Base-by-base conservation (phyloP, 371 early-diverging fungal species). In the Mortierella sp. region DNA sequence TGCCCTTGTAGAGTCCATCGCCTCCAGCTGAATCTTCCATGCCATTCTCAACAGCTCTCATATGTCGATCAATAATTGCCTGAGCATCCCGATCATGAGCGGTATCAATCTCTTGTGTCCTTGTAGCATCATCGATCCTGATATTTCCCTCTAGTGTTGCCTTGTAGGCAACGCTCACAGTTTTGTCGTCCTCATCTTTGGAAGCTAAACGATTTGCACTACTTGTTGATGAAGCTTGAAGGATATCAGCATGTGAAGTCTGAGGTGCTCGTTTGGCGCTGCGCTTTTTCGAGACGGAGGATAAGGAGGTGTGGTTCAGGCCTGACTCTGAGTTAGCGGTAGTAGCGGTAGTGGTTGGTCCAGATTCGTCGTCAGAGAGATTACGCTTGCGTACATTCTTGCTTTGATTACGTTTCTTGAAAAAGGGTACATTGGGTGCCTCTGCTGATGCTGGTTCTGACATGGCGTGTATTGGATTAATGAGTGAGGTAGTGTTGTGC, bases 1-100 rank as follows among this genome's bases (percentile, higher is more conserved):
- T 64, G 39, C 93, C 94, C 62, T 84, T 87, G 83, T 94, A 94
- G n/a, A 88, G 28, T 18, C 84, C 86, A 55, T 86, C 89, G 11
- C 74, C 86, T 6, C 58, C 40, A 71, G 83, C 37, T 63, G 84
- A 49, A 12, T 73, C 77, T 22, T 83, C 85, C 11, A 83, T 62
- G 14, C 84, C 85, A 43, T 66, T 63, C 51, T 74, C 83, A 0
- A 76, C 75, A 26, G 74, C 74, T 39, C 72, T 49, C 76, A 84
- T 60, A 35, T 77, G 78, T 8, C 79, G 75, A 52, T 80, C 78
- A 37, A 84, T 79, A 22, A 84, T 75, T 32, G 83, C 85, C 73
- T 81, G 77, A 37, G 80, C 84, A 61, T 70, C 69, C 66, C 74
- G 55, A 24, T 79, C 78, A 49, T 68, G 73, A 5, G 72, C 72